Evolutionary conservation across 495 filamentous ascomycete species (phyloP).

Genomic region (Hypoxylon fragiforme): DNA sequence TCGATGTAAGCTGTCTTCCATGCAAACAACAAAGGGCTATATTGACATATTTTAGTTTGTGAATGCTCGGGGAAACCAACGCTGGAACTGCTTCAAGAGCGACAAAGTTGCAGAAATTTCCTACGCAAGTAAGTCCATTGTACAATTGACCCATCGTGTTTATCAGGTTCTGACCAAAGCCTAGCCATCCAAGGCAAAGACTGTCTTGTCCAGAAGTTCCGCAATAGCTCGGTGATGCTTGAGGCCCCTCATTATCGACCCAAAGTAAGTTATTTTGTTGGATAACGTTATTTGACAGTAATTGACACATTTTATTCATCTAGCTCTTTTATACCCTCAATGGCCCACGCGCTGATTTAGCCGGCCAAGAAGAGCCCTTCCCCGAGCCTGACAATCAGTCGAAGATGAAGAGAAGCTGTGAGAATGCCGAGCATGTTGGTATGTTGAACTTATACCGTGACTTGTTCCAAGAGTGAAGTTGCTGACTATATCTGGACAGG

Average conservation of each 20-base stretch:
- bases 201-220: slow-evolving; percentile 88
- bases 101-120: slow-evolving; percentile 89
- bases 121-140: slow-evolving; percentile 76
- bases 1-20: slow-evolving; percentile 57
- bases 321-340: slow-evolving; percentile 57
- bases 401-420: slow-evolving; percentile 81
- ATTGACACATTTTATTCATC: background rate
- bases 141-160: background rate
- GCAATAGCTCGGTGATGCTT: slow-evolving; percentile 93
- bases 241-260: slow-evolving; percentile 80
- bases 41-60: slow-evolving; percentile 67
- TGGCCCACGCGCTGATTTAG: slow-evolving; percentile 44
- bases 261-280: slow-evolving; percentile 58
- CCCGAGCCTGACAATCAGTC: slow-evolving; percentile 78
- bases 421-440: slow-evolving; percentile 86
- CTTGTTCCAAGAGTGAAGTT: background rate
- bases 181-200: slow-evolving; percentile 88
- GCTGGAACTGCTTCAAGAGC: slow-evolving; percentile 82
- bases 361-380: slow-evolving; percentile 68
- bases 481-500: slow-evolving; percentile 46
- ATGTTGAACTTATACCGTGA: slow-evolving; percentile 36
- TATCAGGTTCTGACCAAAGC: slow-evolving; percentile 12
- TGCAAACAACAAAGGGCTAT: slow-evolving; percentile 5
- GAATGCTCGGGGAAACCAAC: slow-evolving; percentile 66
- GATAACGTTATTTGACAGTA: slow-evolving; percentile 13